Evolutionary conservation across 306 rosid species (phyloP).

Genomic region (Oemleria cerasiformis): DNA sequence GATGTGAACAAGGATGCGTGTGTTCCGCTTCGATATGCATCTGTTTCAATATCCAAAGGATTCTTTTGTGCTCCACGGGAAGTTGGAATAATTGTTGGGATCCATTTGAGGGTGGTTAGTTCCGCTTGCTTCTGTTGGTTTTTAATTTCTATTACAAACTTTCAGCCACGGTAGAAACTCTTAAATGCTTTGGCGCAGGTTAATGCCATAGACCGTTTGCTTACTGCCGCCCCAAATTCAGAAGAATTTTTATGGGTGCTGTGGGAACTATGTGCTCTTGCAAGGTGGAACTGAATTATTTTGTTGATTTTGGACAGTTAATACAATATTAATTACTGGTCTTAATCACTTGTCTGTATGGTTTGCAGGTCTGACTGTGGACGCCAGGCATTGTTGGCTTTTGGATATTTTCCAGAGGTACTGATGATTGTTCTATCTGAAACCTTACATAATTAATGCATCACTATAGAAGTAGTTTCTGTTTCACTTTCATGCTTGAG

Average conservation of each 20-base stretch:
- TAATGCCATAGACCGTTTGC: slow-evolving; percentile 79
- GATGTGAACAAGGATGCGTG: slow-evolving; percentile 67
- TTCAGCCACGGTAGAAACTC: slow-evolving; percentile 22
- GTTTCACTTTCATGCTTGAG: neutral
- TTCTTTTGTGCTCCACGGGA: slow-evolving; percentile 79
- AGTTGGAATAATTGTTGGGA: slow-evolving; percentile 70
- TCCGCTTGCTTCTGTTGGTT: slow-evolving; percentile 12
- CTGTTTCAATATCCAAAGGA: slow-evolving; percentile 76
- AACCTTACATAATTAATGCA: neutral
- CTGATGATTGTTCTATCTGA: slow-evolving; percentile 17
- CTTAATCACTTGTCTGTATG: slow-evolving; percentile 25
- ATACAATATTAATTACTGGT: slow-evolving; percentile 9
- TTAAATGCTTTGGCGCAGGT: slow-evolving; percentile 52
- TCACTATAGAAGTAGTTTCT: neutral
- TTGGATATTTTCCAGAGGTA: slow-evolving; percentile 93
- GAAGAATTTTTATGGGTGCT: slow-evolving; percentile 94
- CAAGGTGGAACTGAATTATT: slow-evolving; percentile 52
- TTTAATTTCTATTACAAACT: neutral
- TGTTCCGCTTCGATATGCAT: slow-evolving; percentile 87
- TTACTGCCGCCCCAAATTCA: slow-evolving; percentile 59
- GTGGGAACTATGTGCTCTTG: slow-evolving; percentile 87
- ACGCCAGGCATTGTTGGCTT: slow-evolving; percentile 78
- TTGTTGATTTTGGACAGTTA: slow-evolving; percentile 12
- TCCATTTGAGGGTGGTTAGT: slow-evolving; percentile 93
- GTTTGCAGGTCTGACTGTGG: slow-evolving; percentile 90